phyloP scores from a whole-genome alignment of 139 green algal genomes.

The Haematococcus lacustris region DNA sequence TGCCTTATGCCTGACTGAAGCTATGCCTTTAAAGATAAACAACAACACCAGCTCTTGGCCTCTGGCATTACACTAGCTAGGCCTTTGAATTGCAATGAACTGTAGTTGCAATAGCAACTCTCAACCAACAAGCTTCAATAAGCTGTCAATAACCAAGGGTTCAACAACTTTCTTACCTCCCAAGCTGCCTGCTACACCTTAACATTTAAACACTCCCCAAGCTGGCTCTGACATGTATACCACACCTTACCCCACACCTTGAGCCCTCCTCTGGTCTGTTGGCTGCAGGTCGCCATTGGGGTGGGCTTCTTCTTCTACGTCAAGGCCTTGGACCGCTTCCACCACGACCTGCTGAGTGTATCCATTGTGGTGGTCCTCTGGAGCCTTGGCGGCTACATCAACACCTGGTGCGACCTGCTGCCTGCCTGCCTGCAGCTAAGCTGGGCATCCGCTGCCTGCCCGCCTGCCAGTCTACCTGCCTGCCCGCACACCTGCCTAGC shows the following conservation, averaged over 20 bases:
- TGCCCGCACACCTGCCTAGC: background rate
- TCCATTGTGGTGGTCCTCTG: conserved; percentile 24
- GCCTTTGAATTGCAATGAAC: no score
- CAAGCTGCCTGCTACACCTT: background rate
- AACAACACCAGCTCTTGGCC: no score
- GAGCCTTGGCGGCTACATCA: conserved; percentile 18
- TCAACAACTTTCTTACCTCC: background rate
- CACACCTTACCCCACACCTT: background rate
- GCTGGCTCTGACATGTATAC: background rate
- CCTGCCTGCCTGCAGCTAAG: background rate
- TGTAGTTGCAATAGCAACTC: no score
- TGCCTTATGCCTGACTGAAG: no score
- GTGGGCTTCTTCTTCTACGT: conserved; percentile 66
- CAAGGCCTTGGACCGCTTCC: conserved; percentile 25
- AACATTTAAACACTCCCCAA: background rate
- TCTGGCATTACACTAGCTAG: no score
- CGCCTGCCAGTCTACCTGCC: background rate
- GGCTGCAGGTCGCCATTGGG: conserved; percentile 17
- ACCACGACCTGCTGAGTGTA: conserved; percentile 37
- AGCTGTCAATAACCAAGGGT: background rate
- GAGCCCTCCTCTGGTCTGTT: background rate
- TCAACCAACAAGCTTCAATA: no score
- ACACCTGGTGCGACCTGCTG: conserved; percentile 6
- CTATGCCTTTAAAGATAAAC: no score
- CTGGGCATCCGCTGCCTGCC: background rate